Conservation (phyloP, 305 asterid genomes). For the Petunia hybrid region DNA sequence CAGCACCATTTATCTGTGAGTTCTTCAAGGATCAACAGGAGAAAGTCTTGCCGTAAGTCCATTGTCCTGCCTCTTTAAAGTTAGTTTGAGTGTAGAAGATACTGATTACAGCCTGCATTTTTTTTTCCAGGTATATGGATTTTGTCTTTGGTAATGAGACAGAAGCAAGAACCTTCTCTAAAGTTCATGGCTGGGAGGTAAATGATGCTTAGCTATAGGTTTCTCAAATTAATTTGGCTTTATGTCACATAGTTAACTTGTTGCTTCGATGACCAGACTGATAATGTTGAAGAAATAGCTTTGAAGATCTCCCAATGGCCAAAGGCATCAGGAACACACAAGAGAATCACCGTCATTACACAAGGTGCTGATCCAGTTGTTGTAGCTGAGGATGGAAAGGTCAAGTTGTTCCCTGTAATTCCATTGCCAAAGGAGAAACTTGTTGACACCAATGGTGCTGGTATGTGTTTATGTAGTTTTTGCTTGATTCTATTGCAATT, state of each 20-base stretch:
- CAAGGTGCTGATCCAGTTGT: constrained; percentile 97
- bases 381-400: constrained; percentile 94
- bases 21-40: constrained; percentile 95
- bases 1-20: constrained; percentile 97
- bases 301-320: constrained; percentile 85
- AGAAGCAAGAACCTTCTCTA: constrained; percentile 86
- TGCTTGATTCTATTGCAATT: constrained; percentile 7
- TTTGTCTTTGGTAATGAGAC: constrained; percentile 91
- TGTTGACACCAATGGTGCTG: constrained; percentile 98
- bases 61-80: constrained; percentile 20
- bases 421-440: constrained; percentile 84
- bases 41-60: constrained; percentile 79
- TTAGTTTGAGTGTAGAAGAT: not conserved
- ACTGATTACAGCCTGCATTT: constrained; percentile 34
- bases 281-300: constrained; percentile 85
- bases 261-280: constrained; percentile 63
- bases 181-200: constrained; percentile 98
- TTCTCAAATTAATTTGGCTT: constrained; percentile 13
- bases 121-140: constrained; percentile 68
- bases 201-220: constrained; percentile 28
- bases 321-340: constrained; percentile 85
- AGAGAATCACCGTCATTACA: constrained; percentile 85
- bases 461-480: constrained; percentile 45
- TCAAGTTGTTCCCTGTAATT: constrained; percentile 69
- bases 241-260: constrained; percentile 28